phyloP scores from a whole-genome alignment of 495 filamentous ascomycete species.

The Daldinia concentrica region DNA sequence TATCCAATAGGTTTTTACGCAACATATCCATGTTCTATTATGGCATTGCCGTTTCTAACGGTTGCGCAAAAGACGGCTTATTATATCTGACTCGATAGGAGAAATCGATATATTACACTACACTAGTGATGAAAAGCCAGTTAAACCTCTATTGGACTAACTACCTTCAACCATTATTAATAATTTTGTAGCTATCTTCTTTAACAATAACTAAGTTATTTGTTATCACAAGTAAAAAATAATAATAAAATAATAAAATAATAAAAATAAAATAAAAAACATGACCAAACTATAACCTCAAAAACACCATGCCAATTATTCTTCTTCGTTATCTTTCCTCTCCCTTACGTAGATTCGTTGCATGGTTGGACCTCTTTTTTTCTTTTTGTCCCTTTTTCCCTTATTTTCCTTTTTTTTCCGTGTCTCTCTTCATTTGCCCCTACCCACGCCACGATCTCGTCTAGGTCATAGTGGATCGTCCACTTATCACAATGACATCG shows the following conservation, averaged over 20 bases:
- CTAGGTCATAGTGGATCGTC: slow-evolving; percentile 19
- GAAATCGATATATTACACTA: background rate
- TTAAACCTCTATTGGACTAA: background rate
- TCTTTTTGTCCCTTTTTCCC: slow-evolving; percentile 1
- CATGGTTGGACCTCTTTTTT: background rate
- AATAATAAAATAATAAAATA: too few relatives aligned
- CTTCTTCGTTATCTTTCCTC: background rate
- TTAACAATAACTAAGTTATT: background rate
- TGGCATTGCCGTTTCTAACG: background rate
- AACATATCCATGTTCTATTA: background rate
- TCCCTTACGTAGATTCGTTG: slow-evolving; percentile 28
- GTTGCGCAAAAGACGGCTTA: background rate
- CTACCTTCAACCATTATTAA: background rate
- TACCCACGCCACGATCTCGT: slow-evolving; percentile 3
- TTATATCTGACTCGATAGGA: background rate
- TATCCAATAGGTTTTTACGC: background rate
- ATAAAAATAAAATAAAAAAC: too few relatives aligned
- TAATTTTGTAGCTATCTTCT: background rate
- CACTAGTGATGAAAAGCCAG: background rate
- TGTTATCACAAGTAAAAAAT: background rate
- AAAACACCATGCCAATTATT: background rate
- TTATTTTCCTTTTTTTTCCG: slow-evolving; percentile 8
- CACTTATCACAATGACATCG: slow-evolving; percentile 30
- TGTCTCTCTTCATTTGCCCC: background rate
- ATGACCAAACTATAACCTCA: too few relatives aligned